Percentiles rank a stretch among this genome's conserved stretches.
Evolutionary conservation across 2,329 filamentous ascomycete genomes (phyloP).

Genomic region (Mariannaea sp.): DNA sequence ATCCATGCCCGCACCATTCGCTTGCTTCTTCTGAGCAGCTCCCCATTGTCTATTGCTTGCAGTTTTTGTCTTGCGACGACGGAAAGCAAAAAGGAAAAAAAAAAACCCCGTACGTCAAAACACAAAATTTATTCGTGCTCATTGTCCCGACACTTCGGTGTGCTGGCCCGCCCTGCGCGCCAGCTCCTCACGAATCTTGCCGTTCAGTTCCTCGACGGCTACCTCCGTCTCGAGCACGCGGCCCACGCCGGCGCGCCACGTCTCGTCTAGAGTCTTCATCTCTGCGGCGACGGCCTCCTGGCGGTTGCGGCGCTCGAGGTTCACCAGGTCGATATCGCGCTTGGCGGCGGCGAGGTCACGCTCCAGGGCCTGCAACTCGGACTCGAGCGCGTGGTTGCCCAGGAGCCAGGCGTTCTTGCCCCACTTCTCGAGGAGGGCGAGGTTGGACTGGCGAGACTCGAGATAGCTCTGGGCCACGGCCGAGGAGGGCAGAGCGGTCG

Average conservation of each 20-base stretch:
- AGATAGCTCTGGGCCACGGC: slow-evolving; percentile 60
- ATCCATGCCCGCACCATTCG: not conserved
- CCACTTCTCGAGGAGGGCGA: slow-evolving; percentile 76
- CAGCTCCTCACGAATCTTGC: slow-evolving; percentile 68
- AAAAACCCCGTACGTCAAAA: too few species aligned
- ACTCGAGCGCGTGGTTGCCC: slow-evolving; percentile 79
- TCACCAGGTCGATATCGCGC: slow-evolving; percentile 73
- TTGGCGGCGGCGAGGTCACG: slow-evolving; percentile 71
- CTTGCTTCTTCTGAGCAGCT: not conserved
- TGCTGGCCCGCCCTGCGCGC: slow-evolving; percentile 39
- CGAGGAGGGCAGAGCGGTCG: slow-evolving; percentile 64
- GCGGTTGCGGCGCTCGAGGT: slow-evolving; percentile 67
- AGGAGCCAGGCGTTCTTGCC: slow-evolving; percentile 94
- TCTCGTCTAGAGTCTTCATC: slow-evolving; percentile 72
- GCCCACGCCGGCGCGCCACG: slow-evolving; percentile 79
- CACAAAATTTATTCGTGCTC: too few species aligned
- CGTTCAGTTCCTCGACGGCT: slow-evolving; percentile 73
- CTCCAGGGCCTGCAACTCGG: slow-evolving; percentile 68
- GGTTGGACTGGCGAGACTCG: slow-evolving; percentile 55
- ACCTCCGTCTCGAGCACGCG: slow-evolving; percentile 85
- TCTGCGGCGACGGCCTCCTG: slow-evolving; percentile 77
- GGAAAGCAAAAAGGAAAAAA: too few species aligned
- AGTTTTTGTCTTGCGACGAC: too few species aligned
- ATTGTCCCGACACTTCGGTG: slow-evolving; percentile 7
- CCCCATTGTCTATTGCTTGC: too few species aligned